These are phyloP conservation scores for Colletotrichum gigasporum DNA, from an alignment of 2,329 filamentous ascomycete genomes.

Conservation along the genomic window DNA sequence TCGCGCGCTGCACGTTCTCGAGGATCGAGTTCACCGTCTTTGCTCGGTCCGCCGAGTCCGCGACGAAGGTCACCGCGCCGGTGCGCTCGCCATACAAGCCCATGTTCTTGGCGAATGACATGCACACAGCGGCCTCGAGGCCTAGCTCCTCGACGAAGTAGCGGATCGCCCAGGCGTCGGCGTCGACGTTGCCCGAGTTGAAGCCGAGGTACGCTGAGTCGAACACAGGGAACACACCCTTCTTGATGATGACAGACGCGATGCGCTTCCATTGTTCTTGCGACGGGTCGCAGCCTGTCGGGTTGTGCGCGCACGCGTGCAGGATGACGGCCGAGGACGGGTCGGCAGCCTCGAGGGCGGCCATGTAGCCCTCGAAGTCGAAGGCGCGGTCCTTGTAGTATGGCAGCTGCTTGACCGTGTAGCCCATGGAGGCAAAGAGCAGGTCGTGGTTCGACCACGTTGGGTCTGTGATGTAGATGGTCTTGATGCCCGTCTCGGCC, in stretches of 20 bases:
- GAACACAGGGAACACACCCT: conserved; percentile 40
- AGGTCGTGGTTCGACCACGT: conserved; percentile 53
- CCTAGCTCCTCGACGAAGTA: conserved; percentile 44
- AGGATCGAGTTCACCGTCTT: conserved; percentile 39
- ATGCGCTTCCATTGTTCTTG: conserved; percentile 42
- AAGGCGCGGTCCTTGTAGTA: conserved; percentile 47
- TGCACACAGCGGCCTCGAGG: conserved; percentile 63
- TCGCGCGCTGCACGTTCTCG: conserved; percentile 43
- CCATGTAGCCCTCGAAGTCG: conserved; percentile 43
- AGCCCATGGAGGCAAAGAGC: conserved; percentile 45
- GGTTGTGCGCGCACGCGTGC: conserved; percentile 55
- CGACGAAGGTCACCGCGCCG: conserved; percentile 41
- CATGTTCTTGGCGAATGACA: conserved; percentile 72
- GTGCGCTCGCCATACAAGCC: conserved; percentile 51
- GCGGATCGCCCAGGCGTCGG: conserved; percentile 44
- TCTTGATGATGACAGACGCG: conserved; percentile 39
- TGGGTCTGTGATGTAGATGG: conserved; percentile 49
- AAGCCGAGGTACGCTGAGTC: conserved; percentile 46
- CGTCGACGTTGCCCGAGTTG: conserved; percentile 42
- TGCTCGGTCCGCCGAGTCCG: conserved; percentile 27
- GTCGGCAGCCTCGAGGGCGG: conserved; percentile 38
- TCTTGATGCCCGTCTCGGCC: conserved; percentile 36
- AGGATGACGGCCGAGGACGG: conserved; percentile 42
- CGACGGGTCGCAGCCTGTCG: conserved; percentile 51
- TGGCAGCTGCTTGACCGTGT: conserved; percentile 41